Base-by-base conservation (phyloP, 2,329 filamentous ascomycete genomes). In the Bipolaris bicolor region DNA sequence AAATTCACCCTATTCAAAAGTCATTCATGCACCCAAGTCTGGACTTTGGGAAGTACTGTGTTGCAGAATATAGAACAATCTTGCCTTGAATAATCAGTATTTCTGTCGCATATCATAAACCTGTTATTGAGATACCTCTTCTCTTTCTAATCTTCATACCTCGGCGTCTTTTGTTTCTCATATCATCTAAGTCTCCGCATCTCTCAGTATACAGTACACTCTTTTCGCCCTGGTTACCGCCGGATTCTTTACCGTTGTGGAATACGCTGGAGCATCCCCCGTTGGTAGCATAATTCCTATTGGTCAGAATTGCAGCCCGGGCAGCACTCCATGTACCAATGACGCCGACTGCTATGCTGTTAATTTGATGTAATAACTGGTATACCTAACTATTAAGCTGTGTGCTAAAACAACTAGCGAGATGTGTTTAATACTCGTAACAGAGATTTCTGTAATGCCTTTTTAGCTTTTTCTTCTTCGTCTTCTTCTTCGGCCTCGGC, bases 391-490 rank as follows among this genome's bases (percentile, higher is more conserved):
- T 67, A 65, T 50, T 60, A 68, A n/a, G 54, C 65, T 11, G 10
- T 53, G 9, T 67, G 65, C 56, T 64, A 52, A 1, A 62, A 46
- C 40, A 49, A 67, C 52, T 26, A 61, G 37, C 62, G 67, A 45
- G 64, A 64, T 47, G 62, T 64, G 6, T 68, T 59, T 56, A 68
- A 68, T 55, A 62, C 50, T 0, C 67, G 65, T 49, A 62, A 67
- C 16, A 13, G 54, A 34, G 64, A 64, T 10, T 43, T 65, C 33
- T 68, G 65, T 54, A 68, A 66, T 49, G 64, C 59, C 22, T 47
- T 61, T 29, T 3, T 60, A 3, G 6, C 60, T 11, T 39, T 37
- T 6, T 43, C 52, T 13, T 39, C 47, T 3, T 49, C 55, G 7
- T 45, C 60, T 2, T 46, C 64, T 2, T 31, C 58, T 11, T 60